Conservation (phyloP, 768 basidiomycete species). For the Russula ochroleuca region DNA sequence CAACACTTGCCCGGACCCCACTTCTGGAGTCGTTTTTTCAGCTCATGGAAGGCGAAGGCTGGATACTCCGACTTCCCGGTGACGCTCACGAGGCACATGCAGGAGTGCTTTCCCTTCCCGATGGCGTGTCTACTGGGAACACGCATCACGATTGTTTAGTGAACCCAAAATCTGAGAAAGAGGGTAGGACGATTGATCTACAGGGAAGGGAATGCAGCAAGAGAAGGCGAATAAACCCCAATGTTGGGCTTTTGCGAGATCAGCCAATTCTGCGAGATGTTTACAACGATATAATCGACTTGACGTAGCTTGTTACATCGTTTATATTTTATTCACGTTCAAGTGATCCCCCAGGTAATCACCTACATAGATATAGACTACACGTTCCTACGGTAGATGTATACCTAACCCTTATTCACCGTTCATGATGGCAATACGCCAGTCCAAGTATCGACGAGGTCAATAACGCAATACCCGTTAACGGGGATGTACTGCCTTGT, state of each 20-base stretch:
- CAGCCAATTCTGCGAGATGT: constrained; percentile 61
- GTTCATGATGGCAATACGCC: constrained; percentile 41
- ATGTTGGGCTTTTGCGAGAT: constrained; percentile 48
- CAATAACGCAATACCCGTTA: constrained; percentile 77
- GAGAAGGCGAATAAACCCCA: constrained; percentile 37
- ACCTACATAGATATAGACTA: constrained; percentile 2
- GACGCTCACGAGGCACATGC: constrained; percentile 43
- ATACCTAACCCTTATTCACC: not conserved
- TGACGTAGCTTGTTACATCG: constrained; percentile 6
- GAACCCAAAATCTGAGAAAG: constrained; percentile 33
- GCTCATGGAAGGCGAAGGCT: constrained; percentile 64
- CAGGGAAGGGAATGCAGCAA: constrained; percentile 30
- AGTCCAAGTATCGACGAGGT: constrained; percentile 79
- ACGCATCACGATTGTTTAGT: constrained; percentile 16
- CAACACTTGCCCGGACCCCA: constrained; percentile 59
- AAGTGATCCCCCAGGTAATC: not conserved
- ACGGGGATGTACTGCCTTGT: constrained; percentile 94
- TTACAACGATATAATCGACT: constrained; percentile 39
- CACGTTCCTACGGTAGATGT: not conserved
- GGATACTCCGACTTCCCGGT: constrained; percentile 61
- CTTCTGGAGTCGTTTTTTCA: constrained; percentile 71
- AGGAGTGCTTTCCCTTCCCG: constrained; percentile 40
- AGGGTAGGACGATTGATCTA: constrained; percentile 34
- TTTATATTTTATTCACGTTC: not conserved
- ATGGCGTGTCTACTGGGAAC: constrained; percentile 15